Conservation (phyloP, 352 stramenopile genomes). For the Phytophthora kernoviae region DNA sequence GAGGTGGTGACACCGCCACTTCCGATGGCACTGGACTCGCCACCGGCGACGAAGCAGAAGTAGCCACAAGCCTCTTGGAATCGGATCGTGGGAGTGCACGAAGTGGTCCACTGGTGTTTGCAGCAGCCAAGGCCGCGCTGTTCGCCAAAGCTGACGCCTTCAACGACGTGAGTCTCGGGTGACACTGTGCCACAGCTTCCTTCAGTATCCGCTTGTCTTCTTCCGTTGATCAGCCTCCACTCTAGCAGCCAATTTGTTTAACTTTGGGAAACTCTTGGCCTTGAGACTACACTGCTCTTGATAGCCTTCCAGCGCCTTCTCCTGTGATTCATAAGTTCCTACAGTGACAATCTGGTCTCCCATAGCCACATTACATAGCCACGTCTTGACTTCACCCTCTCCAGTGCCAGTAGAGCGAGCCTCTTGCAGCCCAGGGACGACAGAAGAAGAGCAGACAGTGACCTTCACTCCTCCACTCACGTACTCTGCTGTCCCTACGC, state of each 20-base stretch:
- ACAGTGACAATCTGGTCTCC: constrained; percentile 46
- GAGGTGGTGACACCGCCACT: constrained; percentile 19
- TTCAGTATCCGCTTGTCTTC: constrained; percentile 39
- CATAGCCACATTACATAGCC: constrained; percentile 63
- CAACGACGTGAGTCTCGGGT: constrained; percentile 43
- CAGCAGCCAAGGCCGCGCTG: constrained; percentile 5
- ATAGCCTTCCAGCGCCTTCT: constrained; percentile 54
- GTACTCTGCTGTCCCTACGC: constrained; percentile 11
- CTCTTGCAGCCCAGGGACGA: constrained; percentile 53
- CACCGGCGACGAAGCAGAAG: constrained; percentile 18
- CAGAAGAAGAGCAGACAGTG: constrained; percentile 29
- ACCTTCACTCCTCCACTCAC: constrained; percentile 30
- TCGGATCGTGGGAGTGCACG: constrained; percentile 12
- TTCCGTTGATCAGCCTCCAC: constrained; percentile 27
- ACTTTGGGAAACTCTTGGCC: constrained; percentile 26
- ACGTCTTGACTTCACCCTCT: constrained; percentile 18
- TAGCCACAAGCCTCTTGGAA: constrained; percentile 14
- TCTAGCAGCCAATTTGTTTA: constrained; percentile 32
- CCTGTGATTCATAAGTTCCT: constrained; percentile 34
- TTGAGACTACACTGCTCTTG: constrained; percentile 40
- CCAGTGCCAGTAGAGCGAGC: constrained; percentile 8
- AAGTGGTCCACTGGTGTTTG: neutral
- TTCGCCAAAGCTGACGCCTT: constrained; percentile 20
- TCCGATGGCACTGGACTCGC: constrained; percentile 21
- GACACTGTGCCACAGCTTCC: constrained; percentile 47